Conservation (phyloP, 306 rosid genomes). For the Quercus bicolor region DNA sequence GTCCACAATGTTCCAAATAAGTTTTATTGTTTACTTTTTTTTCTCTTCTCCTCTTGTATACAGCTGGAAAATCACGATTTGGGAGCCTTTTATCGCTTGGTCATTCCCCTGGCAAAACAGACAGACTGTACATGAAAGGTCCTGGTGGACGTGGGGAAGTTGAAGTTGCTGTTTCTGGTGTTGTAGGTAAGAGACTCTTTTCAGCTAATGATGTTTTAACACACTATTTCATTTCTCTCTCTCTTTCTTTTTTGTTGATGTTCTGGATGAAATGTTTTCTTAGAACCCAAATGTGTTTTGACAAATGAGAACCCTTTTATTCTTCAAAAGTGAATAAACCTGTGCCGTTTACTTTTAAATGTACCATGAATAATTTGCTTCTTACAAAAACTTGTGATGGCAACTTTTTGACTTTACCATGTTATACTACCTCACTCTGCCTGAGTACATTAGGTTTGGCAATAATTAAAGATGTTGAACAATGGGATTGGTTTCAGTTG, state of each 20-base stretch:
- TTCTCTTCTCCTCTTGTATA: background rate
- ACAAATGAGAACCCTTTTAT: background rate
- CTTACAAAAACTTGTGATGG: no score
- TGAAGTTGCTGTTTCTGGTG: slow-evolving; percentile 99
- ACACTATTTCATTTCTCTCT: background rate
- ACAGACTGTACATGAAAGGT: slow-evolving; percentile 95
- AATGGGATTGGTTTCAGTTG: no score
- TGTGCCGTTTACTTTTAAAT: no score
- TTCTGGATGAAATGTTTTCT: background rate
- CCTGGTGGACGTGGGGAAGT: slow-evolving; percentile 99
- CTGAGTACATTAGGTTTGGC: no score
- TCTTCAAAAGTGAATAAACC: background rate
- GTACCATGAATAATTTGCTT: no score
- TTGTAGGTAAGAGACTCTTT: slow-evolving; percentile 52
- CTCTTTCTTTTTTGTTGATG: no score
- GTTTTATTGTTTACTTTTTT: background rate
- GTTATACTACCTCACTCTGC: no score
- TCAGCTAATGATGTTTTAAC: background rate
- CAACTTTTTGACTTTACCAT: no score
- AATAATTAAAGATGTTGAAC: no score
- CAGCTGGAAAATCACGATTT: slow-evolving; percentile 87
- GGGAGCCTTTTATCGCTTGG: slow-evolving; percentile 83
- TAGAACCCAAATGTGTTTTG: background rate
- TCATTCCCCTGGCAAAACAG: slow-evolving; percentile 70
- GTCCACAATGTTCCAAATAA: background rate